These are phyloP conservation scores for Debaryomyces sp. DNA, from an alignment of 1,139 yeast genomes.

Conservation along the genomic window DNA sequence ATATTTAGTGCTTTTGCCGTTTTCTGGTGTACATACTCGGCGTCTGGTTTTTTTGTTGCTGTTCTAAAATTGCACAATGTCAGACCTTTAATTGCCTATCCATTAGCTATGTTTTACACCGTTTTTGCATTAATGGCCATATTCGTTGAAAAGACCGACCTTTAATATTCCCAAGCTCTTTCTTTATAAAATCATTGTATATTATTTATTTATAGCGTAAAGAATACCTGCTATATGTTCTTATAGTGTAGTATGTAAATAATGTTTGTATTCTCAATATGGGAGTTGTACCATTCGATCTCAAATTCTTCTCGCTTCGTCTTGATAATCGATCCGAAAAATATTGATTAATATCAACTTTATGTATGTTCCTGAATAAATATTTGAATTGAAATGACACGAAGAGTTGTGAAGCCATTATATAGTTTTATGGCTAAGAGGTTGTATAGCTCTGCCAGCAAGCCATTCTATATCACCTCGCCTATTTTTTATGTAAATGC, in stretches of 20 bases:
- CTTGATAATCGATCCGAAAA: not conserved
- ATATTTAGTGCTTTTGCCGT: slow-evolving; percentile 68
- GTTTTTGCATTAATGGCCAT: slow-evolving; percentile 97
- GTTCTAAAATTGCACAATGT: slow-evolving; percentile 84
- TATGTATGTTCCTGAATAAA: not conserved
- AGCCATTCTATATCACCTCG: slow-evolving; percentile 68
- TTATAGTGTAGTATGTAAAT: not conserved
- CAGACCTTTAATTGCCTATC: slow-evolving; percentile 90
- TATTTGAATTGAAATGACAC: not conserved
- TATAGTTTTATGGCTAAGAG: slow-evolving; percentile 4
- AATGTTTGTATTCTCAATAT: not conserved
- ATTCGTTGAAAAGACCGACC: slow-evolving; percentile 60
- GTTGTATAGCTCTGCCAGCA: slow-evolving; percentile 12
- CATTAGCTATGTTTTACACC: slow-evolving; percentile 86
- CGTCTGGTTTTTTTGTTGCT: slow-evolving; percentile 90
- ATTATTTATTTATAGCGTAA: not conserved
- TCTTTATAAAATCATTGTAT: slow-evolving; percentile 5
- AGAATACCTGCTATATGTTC: not conserved
- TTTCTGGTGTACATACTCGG: slow-evolving; percentile 90
- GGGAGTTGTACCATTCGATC: no score
- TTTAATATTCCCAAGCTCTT: not conserved
- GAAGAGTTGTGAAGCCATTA: not conserved
- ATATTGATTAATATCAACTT: not conserved
- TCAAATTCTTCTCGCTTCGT: not conserved
- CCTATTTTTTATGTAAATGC: slow-evolving; percentile 98